A percentile compares a stretch with the other conserved stretches of the same genome.
Conservation (phyloP, 768 basidiomycete genomes). For the Leccinum sublutescens region DNA sequence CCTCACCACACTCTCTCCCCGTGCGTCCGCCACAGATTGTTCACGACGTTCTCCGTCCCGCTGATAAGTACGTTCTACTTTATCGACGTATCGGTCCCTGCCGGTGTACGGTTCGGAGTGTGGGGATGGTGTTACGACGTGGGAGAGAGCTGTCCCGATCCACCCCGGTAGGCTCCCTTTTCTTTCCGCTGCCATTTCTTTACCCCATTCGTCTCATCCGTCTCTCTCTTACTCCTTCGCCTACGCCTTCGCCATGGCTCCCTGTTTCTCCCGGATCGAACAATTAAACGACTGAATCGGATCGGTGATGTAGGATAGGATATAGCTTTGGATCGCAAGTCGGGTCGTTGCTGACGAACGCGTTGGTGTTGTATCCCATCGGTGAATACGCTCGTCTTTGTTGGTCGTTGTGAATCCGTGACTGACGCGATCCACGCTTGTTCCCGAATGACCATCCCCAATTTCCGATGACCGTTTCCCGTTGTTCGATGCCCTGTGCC, state of each 20-base stretch:
- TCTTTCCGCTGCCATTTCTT: background rate
- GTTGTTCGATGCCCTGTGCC: background rate
- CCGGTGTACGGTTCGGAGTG: background rate
- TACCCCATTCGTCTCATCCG: no score
- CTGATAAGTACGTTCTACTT: background rate
- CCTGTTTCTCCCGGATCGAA: background rate
- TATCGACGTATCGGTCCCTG: background rate
- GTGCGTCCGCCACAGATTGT: background rate
- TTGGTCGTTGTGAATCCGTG: background rate
- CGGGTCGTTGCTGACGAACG: background rate
- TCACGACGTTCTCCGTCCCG: conserved; percentile 1
- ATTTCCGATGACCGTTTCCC: no score
- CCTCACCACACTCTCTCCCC: background rate
- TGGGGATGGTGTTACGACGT: background rate
- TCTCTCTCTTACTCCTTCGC: background rate
- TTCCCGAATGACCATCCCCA: background rate
- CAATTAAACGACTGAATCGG: background rate
- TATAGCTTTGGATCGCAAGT: background rate
- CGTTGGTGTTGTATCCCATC: background rate
- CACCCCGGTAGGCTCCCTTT: background rate
- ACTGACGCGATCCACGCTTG: background rate
- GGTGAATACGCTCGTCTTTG: background rate
- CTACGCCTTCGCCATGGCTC: background rate
- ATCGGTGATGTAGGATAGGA: background rate
- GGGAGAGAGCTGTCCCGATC: background rate